phyloP scores from a whole-genome alignment of 495 filamentous ascomycete species.

The Penicillium macrosclerotiorum region DNA sequence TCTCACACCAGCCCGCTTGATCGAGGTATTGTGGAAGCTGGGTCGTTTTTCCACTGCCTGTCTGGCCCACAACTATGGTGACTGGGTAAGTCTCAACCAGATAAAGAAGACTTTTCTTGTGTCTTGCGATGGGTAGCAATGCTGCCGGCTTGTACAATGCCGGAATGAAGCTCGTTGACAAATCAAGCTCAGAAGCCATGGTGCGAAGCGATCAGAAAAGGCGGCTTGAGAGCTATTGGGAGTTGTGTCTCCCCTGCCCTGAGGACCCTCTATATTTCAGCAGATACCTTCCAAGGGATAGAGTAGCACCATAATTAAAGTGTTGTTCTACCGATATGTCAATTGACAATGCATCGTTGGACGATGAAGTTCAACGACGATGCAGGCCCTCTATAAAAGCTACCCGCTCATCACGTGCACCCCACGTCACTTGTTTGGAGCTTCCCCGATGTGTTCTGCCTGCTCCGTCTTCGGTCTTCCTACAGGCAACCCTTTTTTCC shows the following conservation, averaged over 20 bases:
- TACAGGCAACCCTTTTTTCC: slow-evolving; percentile 22
- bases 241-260: neutral
- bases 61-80: slow-evolving; percentile 83
- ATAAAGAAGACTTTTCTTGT: slow-evolving; percentile 71
- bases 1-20: slow-evolving; percentile 82
- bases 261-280: too few relatives aligned
- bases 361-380: neutral
- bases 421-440: slow-evolving; percentile 41
- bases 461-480: slow-evolving; percentile 30
- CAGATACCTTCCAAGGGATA: too few relatives aligned
- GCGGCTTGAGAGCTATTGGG: neutral
- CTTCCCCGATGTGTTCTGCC: slow-evolving; percentile 27
- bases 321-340: neutral
- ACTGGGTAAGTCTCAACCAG: slow-evolving; percentile 74
- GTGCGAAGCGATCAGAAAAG: neutral
- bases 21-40: slow-evolving; percentile 87
- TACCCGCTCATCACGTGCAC: slow-evolving; percentile 31
- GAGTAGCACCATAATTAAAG: slow-evolving; percentile 2
- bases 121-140: slow-evolving; percentile 74
- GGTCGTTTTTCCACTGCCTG: slow-evolving; percentile 88
- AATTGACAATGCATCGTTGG: slow-evolving; percentile 2
- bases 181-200: slow-evolving; percentile 51
- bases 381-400: slow-evolving; percentile 20
- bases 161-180: slow-evolving; percentile 67
- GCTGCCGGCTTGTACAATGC: slow-evolving; percentile 74